Percentiles rank a stretch among this genome's conserved stretches.
Evolutionary conservation across 2,329 filamentous ascomycete genomes (phyloP).

Genomic region (Metarhizium brunneum): DNA sequence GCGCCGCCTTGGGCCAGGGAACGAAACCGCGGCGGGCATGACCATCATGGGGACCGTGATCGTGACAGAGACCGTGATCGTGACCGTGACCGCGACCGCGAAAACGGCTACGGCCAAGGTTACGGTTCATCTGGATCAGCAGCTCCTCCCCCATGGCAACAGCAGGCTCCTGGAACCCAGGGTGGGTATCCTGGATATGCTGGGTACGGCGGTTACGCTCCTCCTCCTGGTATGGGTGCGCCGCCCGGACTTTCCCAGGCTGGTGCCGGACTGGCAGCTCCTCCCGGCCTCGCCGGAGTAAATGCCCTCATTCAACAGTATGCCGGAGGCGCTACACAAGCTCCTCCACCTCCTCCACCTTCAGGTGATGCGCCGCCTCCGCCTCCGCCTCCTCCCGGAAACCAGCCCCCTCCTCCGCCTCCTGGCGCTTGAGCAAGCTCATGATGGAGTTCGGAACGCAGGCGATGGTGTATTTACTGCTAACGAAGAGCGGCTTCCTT

Average conservation of each 20-base stretch:
- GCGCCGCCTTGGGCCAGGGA: constrained; percentile 56
- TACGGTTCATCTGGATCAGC: constrained; percentile 16
- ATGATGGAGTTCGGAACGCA: not conserved
- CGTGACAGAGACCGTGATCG: constrained; percentile 3
- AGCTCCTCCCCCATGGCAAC: constrained; percentile 34
- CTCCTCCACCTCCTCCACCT: constrained; percentile 53
- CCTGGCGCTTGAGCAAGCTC: constrained; percentile 30
- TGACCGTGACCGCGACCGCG: constrained; percentile 3
- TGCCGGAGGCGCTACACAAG: constrained; percentile 42
- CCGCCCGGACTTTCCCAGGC: constrained; percentile 31
- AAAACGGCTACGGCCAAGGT: constrained; percentile 18
- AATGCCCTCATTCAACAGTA: constrained; percentile 62
- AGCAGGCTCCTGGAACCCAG: constrained; percentile 32
- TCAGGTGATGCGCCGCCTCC: constrained; percentile 37
- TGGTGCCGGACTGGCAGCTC: constrained; percentile 41
- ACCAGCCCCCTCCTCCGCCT: constrained; percentile 55
- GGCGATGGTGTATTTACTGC: not conserved
- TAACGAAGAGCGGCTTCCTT: not conserved
- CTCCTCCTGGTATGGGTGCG: constrained; percentile 29
- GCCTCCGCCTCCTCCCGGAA: constrained; percentile 55
- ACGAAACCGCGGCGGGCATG: constrained; percentile 39
- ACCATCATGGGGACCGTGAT: constrained; percentile 22
- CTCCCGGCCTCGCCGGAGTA: constrained; percentile 48
- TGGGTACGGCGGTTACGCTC: constrained; percentile 39
- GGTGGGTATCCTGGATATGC: constrained; percentile 48